phyloP scores from a whole-genome alignment of 768 basidiomycete genomes.

The Rhodosporidiobolus sp. region DNA sequence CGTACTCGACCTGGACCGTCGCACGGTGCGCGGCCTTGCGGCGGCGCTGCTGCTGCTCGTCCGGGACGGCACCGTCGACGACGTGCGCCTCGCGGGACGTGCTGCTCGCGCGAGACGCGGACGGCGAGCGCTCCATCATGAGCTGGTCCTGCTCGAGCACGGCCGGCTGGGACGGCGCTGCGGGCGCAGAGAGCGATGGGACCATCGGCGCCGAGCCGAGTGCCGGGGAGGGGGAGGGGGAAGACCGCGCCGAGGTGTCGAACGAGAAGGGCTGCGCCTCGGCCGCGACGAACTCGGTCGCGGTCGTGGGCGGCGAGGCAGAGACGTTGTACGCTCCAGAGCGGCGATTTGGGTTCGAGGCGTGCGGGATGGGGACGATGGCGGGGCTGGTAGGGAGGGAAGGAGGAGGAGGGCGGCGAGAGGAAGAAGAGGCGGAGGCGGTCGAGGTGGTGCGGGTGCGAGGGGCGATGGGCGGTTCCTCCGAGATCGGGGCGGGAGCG shows the following conservation, averaged over 20 bases:
- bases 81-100: neutral
- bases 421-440: conserved; percentile 1
- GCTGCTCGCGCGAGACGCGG: neutral
- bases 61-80: neutral
- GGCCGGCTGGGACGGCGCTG: neutral
- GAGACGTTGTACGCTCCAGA: conserved; percentile 21
- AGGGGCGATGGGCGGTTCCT: conserved; percentile 18
- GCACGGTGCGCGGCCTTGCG: conserved; percentile 63
- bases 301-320: conserved; percentile 28
- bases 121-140: conserved; percentile 23
- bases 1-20: conserved; percentile 96
- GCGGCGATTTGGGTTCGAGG: conserved; percentile 22
- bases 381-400: too few relatives aligned
- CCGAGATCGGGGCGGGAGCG: conserved; percentile 6
- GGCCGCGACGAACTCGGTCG: conserved; percentile 31
- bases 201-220: conserved; percentile 21
- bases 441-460: conserved; percentile 25
- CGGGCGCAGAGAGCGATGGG: conserved; percentile 28
- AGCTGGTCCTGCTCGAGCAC: conserved; percentile 6
- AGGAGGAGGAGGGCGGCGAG: neutral
- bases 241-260: conserved; percentile 12
- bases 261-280: conserved; percentile 39
- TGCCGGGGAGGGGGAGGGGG: neutral
- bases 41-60: conserved; percentile 46
- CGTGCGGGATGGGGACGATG: conserved; percentile 1